These are phyloP conservation scores for Debaryomyces subglobosus DNA, from an alignment of 1,139 yeast genomes.

Conservation along the genomic window DNA sequence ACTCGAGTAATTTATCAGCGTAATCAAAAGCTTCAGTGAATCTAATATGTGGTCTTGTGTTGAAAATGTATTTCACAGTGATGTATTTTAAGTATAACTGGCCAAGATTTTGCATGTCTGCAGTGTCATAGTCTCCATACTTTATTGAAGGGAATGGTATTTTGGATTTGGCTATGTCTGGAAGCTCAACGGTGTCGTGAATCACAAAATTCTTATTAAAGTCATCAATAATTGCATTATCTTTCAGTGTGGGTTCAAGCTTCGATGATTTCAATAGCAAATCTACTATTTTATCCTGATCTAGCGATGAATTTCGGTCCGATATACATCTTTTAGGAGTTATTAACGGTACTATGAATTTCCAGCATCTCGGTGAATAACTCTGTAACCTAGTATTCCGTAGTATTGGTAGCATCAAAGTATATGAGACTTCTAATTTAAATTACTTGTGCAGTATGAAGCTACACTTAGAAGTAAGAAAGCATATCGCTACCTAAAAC, in stretches of 20 bases:
- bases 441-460: neutral
- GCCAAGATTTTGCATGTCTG: constrained; percentile 8
- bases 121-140: neutral
- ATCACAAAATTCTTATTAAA: neutral
- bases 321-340: neutral
- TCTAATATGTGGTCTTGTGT: constrained; percentile 3
- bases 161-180: neutral
- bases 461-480: neutral
- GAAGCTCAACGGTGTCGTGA: constrained; percentile 5
- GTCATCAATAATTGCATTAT: neutral
- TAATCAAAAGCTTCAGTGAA: constrained; percentile 39
- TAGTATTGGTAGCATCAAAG: constrained; percentile 1
- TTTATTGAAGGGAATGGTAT: constrained; percentile 2
- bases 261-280: constrained; percentile 7
- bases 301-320: neutral
- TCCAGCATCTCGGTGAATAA: neutral
- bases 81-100: constrained; percentile 9
- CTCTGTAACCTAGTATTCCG: neutral
- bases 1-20: constrained; percentile 51
- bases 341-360: neutral
- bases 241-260: neutral
- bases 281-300: constrained; percentile 8
- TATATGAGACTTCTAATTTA: neutral
- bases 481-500: neutral
- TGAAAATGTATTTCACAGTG: constrained; percentile 7